phyloP scores from a whole-genome alignment of 2,329 filamentous ascomycete genomes.

The Cladosporium cucumerinum region DNA sequence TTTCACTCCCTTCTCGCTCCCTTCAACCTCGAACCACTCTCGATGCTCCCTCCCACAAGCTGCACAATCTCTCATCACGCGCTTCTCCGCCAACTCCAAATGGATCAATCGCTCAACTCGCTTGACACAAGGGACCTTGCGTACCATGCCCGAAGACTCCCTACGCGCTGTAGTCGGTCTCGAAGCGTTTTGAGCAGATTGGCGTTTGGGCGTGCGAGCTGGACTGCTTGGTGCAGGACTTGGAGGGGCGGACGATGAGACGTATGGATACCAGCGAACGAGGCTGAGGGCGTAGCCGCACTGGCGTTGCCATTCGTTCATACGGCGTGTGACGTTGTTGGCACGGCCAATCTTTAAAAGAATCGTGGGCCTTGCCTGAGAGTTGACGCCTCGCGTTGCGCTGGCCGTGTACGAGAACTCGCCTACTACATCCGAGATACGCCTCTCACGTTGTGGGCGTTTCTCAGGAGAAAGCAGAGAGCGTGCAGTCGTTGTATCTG shows the following conservation, averaged over 20 bases:
- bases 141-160: conserved; percentile 32
- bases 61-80: conserved; percentile 63
- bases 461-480: conserved; percentile 31
- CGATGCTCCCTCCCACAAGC: conserved; percentile 80
- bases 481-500: conserved; percentile 44
- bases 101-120: conserved; percentile 89
- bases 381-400: background rate
- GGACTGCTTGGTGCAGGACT: conserved; percentile 7
- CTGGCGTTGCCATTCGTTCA: conserved; percentile 91
- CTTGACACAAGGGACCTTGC: conserved; percentile 80
- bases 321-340: conserved; percentile 80
- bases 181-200: conserved; percentile 25
- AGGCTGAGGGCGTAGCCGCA: conserved; percentile 86
- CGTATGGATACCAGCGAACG: conserved; percentile 87
- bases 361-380: conserved; percentile 54
- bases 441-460: conserved; percentile 20
- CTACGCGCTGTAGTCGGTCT: conserved; percentile 22
- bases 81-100: conserved; percentile 68
- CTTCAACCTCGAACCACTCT: conserved; percentile 93
- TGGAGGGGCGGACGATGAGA: conserved; percentile 35
- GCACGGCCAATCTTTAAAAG: conserved; percentile 64
- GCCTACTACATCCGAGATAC: conserved; percentile 35
- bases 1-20: conserved; percentile 65
- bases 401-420: conserved; percentile 30
- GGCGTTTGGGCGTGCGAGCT: conserved; percentile 17